Evolutionary conservation across 192 early-diverging fungal genomes (phyloP), one percentile per base, ranked within the genome.

Genomic region (Allomyces macrogynus): DNA sequence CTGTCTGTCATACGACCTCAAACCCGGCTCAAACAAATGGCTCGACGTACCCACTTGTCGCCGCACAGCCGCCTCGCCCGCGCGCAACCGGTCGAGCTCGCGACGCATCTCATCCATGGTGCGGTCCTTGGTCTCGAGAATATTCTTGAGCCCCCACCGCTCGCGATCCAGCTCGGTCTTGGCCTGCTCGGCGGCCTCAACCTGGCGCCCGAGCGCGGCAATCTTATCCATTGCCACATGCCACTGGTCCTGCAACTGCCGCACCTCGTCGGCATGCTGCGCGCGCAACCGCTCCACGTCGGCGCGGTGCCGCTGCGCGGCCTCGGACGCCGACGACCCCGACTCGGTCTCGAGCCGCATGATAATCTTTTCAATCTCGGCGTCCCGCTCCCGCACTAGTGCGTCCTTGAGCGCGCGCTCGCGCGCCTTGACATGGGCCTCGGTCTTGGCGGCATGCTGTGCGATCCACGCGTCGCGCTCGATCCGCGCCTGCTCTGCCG

Each of bases 291-390:
- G 63, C 65, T 82, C 77, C 8, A 82, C 69, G 62, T 82, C 79
- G 66, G 76, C 67, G 20, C 80, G 74, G 62, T 80, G 75, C 65
- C 75, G 63, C 60, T 76, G 68, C n/a, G 70, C 66, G 24, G 69
- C 74, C 44, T 82, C 81, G 43, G 72, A 72, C 14, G 75, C 72
- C 27, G 63, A 74, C 4, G 72, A 79, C 67, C 65, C 72, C 3
- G 78, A 77, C 64, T 82, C 81, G 57, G 67, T 68, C 64, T 82
- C 81, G 14, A 82, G 61, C 57, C 79, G 73, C 68, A 79, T 70
- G 16, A 82, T 72, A 8, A 82, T 72, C 72, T 79, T 69, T 64
- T 82, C 81, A n/a, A 82, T 73, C 66, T 82, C 81, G 20, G 74
- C 75, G 65, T 82, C 81, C 10, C 81, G 66, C 64, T 82, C 77